Base-by-base conservation (phyloP, 148 eudicot species). In the Arctostaphylos glauca region DNA sequence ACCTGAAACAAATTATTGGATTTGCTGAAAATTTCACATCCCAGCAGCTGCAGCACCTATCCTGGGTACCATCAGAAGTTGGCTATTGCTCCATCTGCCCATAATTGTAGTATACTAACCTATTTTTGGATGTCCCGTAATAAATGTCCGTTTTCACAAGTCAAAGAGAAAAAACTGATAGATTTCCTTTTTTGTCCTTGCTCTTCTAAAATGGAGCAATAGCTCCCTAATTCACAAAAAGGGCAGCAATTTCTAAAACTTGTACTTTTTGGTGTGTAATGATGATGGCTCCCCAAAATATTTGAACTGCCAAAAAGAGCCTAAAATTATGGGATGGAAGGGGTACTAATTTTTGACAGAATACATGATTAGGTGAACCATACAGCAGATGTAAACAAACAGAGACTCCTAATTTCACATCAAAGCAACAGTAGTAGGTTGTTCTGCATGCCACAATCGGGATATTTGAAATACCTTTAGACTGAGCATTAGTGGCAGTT, bases 391-490 rank as follows among this genome's bases (percentile, higher is more conserved):
- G 46, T 18, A 67, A 68, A 48, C 10, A 66, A 38, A 50, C 50
- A 81, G 2, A 70, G 72, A 81, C 31, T 78, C 67, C 15, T 8
- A 81, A 21, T 66, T 53, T 68, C 64, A 23, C 5, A 25, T 59
- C 55, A 78, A 83, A 72, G 78, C 68, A 71, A n/a, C 49, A 53
- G 60, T 25, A 64, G 16, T 49, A 79, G 47, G 48, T 60, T 19
- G 6, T 23, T 58, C 23, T 12, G 74, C 73, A 50, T 62, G 66
- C 7, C 41, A 60, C 21, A 70, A 16, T 31, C 4, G 13, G 62
- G 15, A 43, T 6, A 38, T 50, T 10, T 50, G 64, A 68, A 81
- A 38, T 19, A 93, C 98, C 98, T 88, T 93, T 94, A 72, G 92
- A 56, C 82, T 87, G 97, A 84, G 77, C 86, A 85, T 92, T 96